Evolutionary conservation across 1,139 yeast species (phyloP), one percentile per base, ranked within the genome.

Genomic region (Candida gigantensis): DNA sequence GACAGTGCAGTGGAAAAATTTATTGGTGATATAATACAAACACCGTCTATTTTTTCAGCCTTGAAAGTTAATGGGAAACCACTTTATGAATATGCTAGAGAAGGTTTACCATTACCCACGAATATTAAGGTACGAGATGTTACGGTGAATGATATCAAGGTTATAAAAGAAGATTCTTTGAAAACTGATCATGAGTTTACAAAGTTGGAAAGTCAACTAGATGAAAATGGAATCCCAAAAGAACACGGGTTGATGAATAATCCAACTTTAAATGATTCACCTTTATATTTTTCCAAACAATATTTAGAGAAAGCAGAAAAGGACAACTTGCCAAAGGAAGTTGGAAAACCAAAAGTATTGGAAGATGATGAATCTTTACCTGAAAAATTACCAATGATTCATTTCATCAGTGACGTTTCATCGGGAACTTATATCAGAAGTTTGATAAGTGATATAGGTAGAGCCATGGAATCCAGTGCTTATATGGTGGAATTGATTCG

Each of bases 351-450:
- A 2, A 50, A 37, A 17, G 31, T 50, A 5, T 43, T 62, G 15
- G 52, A 50, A 9, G 62, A 56, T 3, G 59, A 50, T 4, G 53
- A 53, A 23, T 42, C 42, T 1, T 52, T 58, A 26, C 70, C 68
- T 2, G 68, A 57, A 17, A 55, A 54, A 39, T 57, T 70, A 24
- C 96, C 96, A 1, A 49, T 84, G 39, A 51, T 89, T 25, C 92
- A 84, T 50, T 76, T 92, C 47, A 74, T 74, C 9, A 78, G 95
- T 9, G 77, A 79, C 31, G 98, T 92, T 1, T 85, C 96, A 1
- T 88, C 97, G 0, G 99, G 99, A 1, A 92, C 98, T 0, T 94
- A 94, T 52, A 90, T 94, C 34, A 74, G 98, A 47, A 85, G 97
- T 11, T 66, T 94, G 40, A 73, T 92, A 32, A 88, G 95, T 59